Conservation (phyloP, 129 eudicot species). For the sunflower (Helianthus annuus) region HanXRQr2.0-SUNRISE NC_035449.2:46414761-46415260, state of each 20-base stretch:
- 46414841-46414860: not conserved
- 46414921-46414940: conserved; percentile 90
- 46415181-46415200: not conserved
- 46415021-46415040: conserved; percentile 78
- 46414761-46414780: conserved; percentile 83
- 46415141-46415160: conserved; percentile 93
- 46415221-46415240: not conserved
- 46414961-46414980: conserved; percentile 87
- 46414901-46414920: conserved; percentile 50
- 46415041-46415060: conserved; percentile 77
- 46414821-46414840: conserved; percentile 26
- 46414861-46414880: not conserved
- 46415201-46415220: not conserved
- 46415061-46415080: conserved; percentile 77
- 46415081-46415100: conserved; percentile 85
- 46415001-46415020: conserved; percentile 82
- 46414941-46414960: conserved; percentile 80
- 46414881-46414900: not conserved
- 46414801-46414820: conserved; percentile 91
- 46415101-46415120: conserved; percentile 94
- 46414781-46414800: conserved; percentile 87
- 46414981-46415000: conserved; percentile 88
- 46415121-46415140: conserved; percentile 94
- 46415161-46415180: conserved; percentile 71
- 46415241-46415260: conserved; percentile 64